Evolutionary conservation across 2,329 filamentous ascomycete species (phyloP), one percentile per base, ranked within the genome.

Genomic region (Pestalotiopsis sp.): DNA sequence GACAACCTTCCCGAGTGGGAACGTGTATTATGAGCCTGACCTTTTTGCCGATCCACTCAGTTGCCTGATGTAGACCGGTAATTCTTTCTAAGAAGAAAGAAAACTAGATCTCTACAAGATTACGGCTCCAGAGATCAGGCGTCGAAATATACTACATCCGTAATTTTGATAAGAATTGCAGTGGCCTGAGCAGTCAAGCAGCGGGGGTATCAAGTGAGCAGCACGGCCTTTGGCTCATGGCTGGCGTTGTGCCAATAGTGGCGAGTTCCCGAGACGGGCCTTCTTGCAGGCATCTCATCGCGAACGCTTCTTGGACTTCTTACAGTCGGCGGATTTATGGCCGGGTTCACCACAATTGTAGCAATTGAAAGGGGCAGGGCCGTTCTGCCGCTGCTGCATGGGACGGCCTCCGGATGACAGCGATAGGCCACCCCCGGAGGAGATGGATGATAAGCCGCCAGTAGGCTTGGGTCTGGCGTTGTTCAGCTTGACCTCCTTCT

Each of bases 401-500:
- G 64, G 64, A 59, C 64, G 64, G 23, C 66, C 66, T 31, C 66
- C 66, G 1, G 58, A 78, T 70, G 73, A 80, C 79, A 72, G 77
- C 70, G 72, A 73, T 68, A 63, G 25, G 71, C 78, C 73, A 56
- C 76, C 76, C 68, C 75, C 76, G 2, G 83, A 83, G 69, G 90
- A 92, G 61, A 93, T 88, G 1, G 89, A 91, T 4, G 84, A 86
- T 68, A 90, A 68, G 69, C 72, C 74, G 59, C 69, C 64, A 20
- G 52, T 36, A 66, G 70, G 56, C 69, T 71, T 75, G n/a, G 73
- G 77, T 23, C 31, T 57, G 11, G 62, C 62, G 27, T 84, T 84
- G 75, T 91, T 91, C 68, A 93, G 80, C 70, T 91, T 90, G 65
- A 93, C 84, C 67, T 91, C 88, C 77, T 91, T 91, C 77, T 89